Evolutionary conservation across 306 rosid species (phyloP).

Genomic region (Vigna reflexopilosa): DNA sequence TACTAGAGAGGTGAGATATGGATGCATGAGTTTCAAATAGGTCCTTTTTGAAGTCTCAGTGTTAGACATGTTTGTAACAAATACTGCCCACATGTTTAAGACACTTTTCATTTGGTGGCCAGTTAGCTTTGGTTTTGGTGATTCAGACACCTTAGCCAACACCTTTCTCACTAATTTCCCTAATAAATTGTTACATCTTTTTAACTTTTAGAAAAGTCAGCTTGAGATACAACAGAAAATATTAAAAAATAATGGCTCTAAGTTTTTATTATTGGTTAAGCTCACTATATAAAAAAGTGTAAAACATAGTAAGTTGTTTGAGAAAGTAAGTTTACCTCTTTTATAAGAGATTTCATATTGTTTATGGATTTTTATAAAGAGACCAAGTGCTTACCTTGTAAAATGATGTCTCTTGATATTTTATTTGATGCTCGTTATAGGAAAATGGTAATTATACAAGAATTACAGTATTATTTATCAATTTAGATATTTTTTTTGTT

Average conservation of each 20-base stretch:
- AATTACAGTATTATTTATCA: background rate
- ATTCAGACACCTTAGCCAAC: background rate
- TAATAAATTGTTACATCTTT: background rate
- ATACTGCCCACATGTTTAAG: background rate
- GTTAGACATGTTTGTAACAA: background rate
- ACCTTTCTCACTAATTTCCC: background rate
- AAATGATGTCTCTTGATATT: background rate
- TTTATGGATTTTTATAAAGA: background rate
- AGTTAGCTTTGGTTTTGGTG: background rate
- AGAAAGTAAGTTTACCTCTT: background rate
- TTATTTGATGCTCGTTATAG: background rate
- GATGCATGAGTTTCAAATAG: background rate
- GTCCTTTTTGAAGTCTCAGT: background rate
- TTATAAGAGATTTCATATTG: background rate
- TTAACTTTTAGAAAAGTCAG: background rate
- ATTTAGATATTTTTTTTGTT: background rate
- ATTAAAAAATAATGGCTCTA: background rate
- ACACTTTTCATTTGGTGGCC: background rate
- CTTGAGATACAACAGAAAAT: background rate
- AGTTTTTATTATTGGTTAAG: background rate
- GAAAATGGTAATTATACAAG: background rate
- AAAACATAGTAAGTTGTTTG: background rate
- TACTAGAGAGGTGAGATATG: conserved; percentile 55
- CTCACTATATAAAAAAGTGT: background rate
- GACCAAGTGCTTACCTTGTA: background rate